Conservation (phyloP, 306 rosid species). For the Begonia masoniana region DNA sequence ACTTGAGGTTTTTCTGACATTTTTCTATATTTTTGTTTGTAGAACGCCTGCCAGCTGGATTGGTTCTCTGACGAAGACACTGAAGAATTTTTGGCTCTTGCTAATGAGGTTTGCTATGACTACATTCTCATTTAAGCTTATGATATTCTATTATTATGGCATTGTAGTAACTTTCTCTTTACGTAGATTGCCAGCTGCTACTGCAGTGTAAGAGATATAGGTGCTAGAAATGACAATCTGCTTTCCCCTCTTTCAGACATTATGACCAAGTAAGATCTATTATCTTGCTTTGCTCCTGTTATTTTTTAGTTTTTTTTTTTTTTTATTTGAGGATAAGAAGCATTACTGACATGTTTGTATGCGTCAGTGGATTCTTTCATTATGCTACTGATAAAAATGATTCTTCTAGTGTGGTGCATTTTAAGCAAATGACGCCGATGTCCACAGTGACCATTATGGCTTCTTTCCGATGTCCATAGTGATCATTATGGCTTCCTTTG, state of each 20-base stretch:
- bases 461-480: too few relatives aligned
- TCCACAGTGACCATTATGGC: too few relatives aligned
- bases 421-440: too few relatives aligned
- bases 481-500: too few relatives aligned
- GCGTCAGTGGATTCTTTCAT: too few relatives aligned
- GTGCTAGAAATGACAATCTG: slow-evolving; percentile 19
- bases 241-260: slow-evolving; percentile 26
- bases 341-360: too few relatives aligned
- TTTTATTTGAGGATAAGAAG: too few relatives aligned
- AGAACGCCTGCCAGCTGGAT: slow-evolving; percentile 65
- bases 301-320: too few relatives aligned
- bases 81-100: slow-evolving; percentile 40
- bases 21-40: slow-evolving; percentile 2
- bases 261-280: slow-evolving; percentile 44
- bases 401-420: too few relatives aligned
- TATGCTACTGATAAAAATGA: too few relatives aligned
- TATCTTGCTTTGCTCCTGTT: slow-evolving; percentile 1
- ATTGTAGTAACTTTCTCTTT: slow-evolving; percentile 11
- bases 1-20: background rate
- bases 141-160: slow-evolving; percentile 3
- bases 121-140: slow-evolving; percentile 1
- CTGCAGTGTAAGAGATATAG: slow-evolving; percentile 26
- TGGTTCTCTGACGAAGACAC: slow-evolving; percentile 60
- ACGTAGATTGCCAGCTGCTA: slow-evolving; percentile 41
- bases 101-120: slow-evolving; percentile 46